Conservation (phyloP, 805 yeast genomes). For the Ogataea ganodermae region DNA sequence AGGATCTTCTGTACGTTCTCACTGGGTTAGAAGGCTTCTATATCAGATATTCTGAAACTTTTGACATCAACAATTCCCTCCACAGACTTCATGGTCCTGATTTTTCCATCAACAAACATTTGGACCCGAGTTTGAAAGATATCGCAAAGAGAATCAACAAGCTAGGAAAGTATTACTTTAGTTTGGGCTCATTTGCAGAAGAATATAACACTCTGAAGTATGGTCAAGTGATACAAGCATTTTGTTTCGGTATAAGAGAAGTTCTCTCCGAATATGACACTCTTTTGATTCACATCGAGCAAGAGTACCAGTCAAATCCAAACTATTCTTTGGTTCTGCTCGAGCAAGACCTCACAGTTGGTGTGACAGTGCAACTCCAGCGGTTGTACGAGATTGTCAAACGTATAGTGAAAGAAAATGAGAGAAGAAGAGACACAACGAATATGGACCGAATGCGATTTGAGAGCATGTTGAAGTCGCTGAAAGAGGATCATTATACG, state of each 20-base stretch:
- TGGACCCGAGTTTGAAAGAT: constrained; percentile 75
- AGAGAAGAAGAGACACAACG: constrained; percentile 38
- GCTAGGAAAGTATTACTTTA: constrained; percentile 63
- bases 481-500: constrained; percentile 44
- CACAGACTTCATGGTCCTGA: constrained; percentile 68
- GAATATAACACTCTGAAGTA: constrained; percentile 52
- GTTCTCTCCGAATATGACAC: constrained; percentile 42
- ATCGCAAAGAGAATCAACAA: constrained; percentile 61
- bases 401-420: constrained; percentile 51
- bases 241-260: constrained; percentile 60
- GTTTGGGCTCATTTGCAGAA: constrained; percentile 61
- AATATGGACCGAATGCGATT: constrained; percentile 31
- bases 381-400: constrained; percentile 61
- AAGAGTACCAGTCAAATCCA: constrained; percentile 48
- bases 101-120: constrained; percentile 65
- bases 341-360: constrained; percentile 49
- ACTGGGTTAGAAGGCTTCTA: constrained; percentile 78
- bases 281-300: constrained; percentile 47
- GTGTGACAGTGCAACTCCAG: constrained; percentile 41
- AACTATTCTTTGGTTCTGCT: constrained; percentile 60
- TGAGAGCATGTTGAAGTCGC: constrained; percentile 35
- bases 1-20: constrained; percentile 69
- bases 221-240: constrained; percentile 75
- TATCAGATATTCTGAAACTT: constrained; percentile 65
- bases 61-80: constrained; percentile 45